Percentiles rank a stretch among this genome's conserved stretches.
Conservation (phyloP, 495 filamentous ascomycete genomes). For the Physcia stellaris region DNA sequence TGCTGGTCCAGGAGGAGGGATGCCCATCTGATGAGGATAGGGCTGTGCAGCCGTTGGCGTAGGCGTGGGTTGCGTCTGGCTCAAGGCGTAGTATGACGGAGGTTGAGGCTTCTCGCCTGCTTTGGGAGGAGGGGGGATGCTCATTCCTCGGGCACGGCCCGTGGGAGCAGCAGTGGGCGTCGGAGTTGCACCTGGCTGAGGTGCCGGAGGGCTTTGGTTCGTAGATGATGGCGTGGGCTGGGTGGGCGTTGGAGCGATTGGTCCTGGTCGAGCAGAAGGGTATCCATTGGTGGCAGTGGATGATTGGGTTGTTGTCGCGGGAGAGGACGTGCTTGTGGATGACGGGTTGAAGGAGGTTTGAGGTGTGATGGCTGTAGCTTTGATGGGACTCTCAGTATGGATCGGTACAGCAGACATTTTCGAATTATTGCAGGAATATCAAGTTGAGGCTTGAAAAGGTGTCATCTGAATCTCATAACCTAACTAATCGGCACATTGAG, state of each 20-base stretch:
- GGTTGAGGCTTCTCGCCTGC: slow-evolving; percentile 27
- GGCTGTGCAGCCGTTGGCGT: slow-evolving; percentile 17
- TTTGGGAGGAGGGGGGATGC: slow-evolving; percentile 42
- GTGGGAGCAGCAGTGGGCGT: slow-evolving; percentile 15
- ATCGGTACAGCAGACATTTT: slow-evolving; percentile 45
- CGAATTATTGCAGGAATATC: slow-evolving; percentile 18
- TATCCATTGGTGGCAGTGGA: slow-evolving; percentile 2
- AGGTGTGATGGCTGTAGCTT: slow-evolving; percentile 34
- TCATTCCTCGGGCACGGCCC: no score
- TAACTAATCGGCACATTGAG: no score
- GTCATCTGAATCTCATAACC: no score
- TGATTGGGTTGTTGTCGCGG: slow-evolving; percentile 19
- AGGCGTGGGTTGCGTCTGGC: slow-evolving; percentile 15
- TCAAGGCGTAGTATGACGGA: slow-evolving; percentile 20
- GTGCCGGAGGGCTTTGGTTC: slow-evolving; percentile 2
- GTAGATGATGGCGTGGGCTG: not conserved
- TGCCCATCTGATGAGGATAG: slow-evolving; percentile 29
- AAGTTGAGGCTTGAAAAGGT: no score
- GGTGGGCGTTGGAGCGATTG: slow-evolving; percentile 10
- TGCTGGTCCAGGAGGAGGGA: slow-evolving; percentile 21
- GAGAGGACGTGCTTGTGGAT: slow-evolving; percentile 18
- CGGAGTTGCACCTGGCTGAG: slow-evolving; percentile 8
- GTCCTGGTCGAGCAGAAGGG: slow-evolving; percentile 9
- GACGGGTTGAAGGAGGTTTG: slow-evolving; percentile 28
- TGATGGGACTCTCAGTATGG: slow-evolving; percentile 40